Base-by-base conservation (phyloP, 73 alveolate genomes). In the Symbiodinium natans region DNA sequence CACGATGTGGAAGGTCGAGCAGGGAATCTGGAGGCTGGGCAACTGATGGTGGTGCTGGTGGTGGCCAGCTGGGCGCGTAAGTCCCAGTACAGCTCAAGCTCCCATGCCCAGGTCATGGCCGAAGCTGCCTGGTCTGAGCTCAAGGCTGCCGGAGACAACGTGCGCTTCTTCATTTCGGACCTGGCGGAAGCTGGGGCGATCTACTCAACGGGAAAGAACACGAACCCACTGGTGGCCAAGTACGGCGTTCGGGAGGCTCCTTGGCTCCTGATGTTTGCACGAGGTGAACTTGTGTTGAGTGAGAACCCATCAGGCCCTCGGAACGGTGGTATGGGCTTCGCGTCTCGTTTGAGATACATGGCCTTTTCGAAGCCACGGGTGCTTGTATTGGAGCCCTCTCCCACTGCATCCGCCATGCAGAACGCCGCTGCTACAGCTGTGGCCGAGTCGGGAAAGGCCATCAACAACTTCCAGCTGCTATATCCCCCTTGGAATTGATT, bases 291-390 rank as follows among this genome's bases (percentile, higher is more conserved):
- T 52, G 43, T 90, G 54, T 71, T 90, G 39, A 90, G 96, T 88
- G 96, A 90, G 46, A 90, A 90, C 38, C 96, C 96, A 17, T 41
- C 46, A 7, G 96, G 86, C 8, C 96, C 96, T 19, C 86, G 87
- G 88, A 90, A 41, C 88, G 96, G 96, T 8, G 96, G 96, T 34
- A 41, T 90, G 80, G 96, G 96, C 48, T 90, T 90, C 48, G 96
- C 96, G 15, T 83, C 96, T 13, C 73, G 96, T 6, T 74, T 90
- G 29, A 27, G 92, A 59, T 82, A 40, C 21, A 43, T 41, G 46
- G 92, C 92, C 15, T 29, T 75, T 36, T n/a, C 80, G 80, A 63
- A 63, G 80, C 80, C 80, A 23, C 80, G 80, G 0, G 80, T 63
- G 80, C 80, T 63, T 23, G 80, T 63, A 27, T n/a, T 63, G 80